Base-by-base conservation (phyloP, 345 rosid genomes). In the Aquilaria sinensis region DNA sequence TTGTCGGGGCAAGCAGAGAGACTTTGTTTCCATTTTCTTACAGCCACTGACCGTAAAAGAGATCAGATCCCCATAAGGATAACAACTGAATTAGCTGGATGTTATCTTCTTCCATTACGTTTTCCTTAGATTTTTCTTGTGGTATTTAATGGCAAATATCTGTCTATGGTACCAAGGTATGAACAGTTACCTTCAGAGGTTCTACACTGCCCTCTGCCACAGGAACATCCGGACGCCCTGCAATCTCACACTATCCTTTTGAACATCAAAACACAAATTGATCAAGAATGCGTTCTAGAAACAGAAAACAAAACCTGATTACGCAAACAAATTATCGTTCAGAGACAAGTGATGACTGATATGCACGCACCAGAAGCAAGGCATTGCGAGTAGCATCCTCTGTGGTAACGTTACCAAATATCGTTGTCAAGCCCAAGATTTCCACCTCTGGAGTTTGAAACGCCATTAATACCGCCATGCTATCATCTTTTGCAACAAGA, bases 181-280 rank as follows among this genome's bases (percentile, higher is more conserved):
- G 47, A 64, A 68, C 33, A 74, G 52, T 56, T 76, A 94, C 99
- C 95, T 86, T 88, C 32, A 94, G 79, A 49, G 99, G 99, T 45
- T 77, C 96, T 0, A 77, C 65, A 61, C 74, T 80, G 70, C 99
- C 99, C 70, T 88, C 85, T 3, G 97, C 97, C 10, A 94, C 99
- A 15, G 96, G 97, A 70, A 90, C 51, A 74, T 62, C 87, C 41
- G 88, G 82, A 79, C 75, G 67, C 48, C 97, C 99, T 73, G 90
- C 95, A 5, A 93, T 85, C 87, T 90, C 97, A 86, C 90, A 93
- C 99, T 93, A 78, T 85, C 89, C 87, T 79, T 85, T 87, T 76
- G 75, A 77, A 84, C 65, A 81, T 67, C 16, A 66, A 70, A 79
- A 67, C n/a, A 51, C 61, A 62, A 72, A 62, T 56, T 60, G 90